Base-by-base conservation (phyloP, 176 grass and related monocot species). In the Oryza longistaminata region DNA sequence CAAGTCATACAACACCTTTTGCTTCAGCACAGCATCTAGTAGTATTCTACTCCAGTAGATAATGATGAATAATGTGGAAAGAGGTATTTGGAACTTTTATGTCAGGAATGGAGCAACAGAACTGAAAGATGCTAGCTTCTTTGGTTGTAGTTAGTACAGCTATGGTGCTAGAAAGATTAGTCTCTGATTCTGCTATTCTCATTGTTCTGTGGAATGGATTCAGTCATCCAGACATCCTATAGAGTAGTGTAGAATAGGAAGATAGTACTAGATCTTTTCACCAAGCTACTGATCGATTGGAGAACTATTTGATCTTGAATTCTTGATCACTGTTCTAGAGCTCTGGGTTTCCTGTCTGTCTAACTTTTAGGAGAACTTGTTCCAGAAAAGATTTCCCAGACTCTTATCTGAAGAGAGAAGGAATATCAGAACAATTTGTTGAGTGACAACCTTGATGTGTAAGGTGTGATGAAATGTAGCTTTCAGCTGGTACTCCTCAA, bases 401-500 rank as follows among this genome's bases (percentile, higher is more conserved):
- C 69, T 84, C 80, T 80, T 80, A 83, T 86, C 34, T 83, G 26
- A 61, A 78, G 44, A 78, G 72, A 40, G 35, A 85, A 69, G 2
- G 60, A 68, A 87, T 73, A 68, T 44, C 12, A 39, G 29, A 67
- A 66, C 71, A 66, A 66, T 73, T 64, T 43, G 9, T 17, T 21
- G 25, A 35, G 40, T 24, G 40, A 66, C 29, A 68, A 27, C 25
- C 11, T 60, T 60, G 53, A 67, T 66, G 17, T 60, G 21, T 43
- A 13, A 13, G 22, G 65, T 35, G 55, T 58, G 78, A 55, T 72
- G 78, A 78, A 77, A 72, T 27, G 66, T 78, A 72, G 55, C 78
- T 82, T 82, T 86, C 88, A 58, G 40, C 67, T 72, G 65, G 66
- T 86, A 66, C 66, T 78, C 74, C 69, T 58, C 67, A 90, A 90